Evolutionary conservation across 352 stramenopile genomes (phyloP).

Genomic region (Globisporangium echinulatum): DNA sequence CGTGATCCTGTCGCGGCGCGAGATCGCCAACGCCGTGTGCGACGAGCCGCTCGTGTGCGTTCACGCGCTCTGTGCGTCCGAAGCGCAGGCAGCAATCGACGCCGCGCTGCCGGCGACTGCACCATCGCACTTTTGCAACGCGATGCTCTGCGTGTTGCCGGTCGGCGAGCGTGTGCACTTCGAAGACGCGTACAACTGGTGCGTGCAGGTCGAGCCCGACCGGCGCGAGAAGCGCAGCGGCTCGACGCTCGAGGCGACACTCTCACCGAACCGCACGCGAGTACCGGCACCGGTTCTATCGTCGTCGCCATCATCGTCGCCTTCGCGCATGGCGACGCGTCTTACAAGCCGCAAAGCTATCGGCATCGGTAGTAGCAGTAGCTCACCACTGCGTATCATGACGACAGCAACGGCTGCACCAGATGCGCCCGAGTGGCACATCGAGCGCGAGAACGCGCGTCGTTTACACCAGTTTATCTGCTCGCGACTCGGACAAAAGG

Average conservation of each 20-base stretch:
- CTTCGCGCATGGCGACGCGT: conserved; percentile 3
- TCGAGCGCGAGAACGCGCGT: conserved; percentile 44
- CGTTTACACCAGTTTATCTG: conserved; percentile 61
- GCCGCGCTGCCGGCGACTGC: conserved; percentile 29
- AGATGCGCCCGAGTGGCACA: conserved; percentile 23
- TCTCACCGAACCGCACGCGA: conserved; percentile 12
- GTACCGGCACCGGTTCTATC: neutral
- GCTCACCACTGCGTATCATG: neutral
- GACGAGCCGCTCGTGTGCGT: conserved; percentile 50
- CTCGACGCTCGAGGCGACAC: conserved; percentile 2
- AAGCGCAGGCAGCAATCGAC: conserved; percentile 37
- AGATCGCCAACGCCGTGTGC: conserved; percentile 30
- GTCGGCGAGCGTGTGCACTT: conserved; percentile 37
- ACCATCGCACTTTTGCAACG: conserved; percentile 26
- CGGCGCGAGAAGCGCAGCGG: conserved; percentile 33
- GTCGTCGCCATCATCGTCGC: neutral
- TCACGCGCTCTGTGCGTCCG: conserved; percentile 33
- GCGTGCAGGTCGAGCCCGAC: conserved; percentile 49
- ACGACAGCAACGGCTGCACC: neutral
- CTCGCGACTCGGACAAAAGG: conserved; percentile 33
- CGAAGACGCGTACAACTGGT: conserved; percentile 57
- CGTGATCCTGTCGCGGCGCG: conserved; percentile 43
- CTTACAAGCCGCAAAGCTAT: neutral
- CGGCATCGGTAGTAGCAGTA: neutral
- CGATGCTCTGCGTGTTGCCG: conserved; percentile 57